These are phyloP conservation scores for Umbilicaria muhlenbergii DNA, from an alignment of 495 filamentous ascomycete species.

Conservation along the genomic window DNA sequence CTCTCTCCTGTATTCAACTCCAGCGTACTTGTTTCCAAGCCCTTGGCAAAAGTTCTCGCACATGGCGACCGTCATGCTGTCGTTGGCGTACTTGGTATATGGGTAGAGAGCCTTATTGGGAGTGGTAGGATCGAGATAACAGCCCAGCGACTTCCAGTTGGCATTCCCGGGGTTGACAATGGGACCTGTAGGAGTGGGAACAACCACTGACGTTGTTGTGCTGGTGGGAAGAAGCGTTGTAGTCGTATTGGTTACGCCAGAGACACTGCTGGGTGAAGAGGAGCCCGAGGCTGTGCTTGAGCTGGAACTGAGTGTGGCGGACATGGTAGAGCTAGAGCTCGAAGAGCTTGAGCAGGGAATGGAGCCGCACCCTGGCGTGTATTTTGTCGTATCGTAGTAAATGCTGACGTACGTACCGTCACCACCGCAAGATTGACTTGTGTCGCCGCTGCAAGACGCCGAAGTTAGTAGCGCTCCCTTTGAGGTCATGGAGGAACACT, in stretches of 20 bases:
- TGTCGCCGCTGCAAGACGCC: conserved; percentile 15
- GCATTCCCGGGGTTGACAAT: conserved; percentile 11
- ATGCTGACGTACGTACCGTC: conserved; percentile 4
- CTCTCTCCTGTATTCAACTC: conserved; percentile 22
- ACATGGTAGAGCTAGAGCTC: background rate
- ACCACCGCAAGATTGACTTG: conserved; percentile 2
- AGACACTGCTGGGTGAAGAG: background rate
- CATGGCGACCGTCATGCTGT: conserved; percentile 20
- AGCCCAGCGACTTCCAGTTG: conserved; percentile 17
- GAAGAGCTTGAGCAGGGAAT: conserved; percentile 14
- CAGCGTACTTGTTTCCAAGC: conserved; percentile 17
- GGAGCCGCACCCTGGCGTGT: conserved; percentile 7
- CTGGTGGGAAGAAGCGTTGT: background rate
- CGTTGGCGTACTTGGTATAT: conserved; percentile 9
- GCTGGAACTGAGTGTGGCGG: background rate
- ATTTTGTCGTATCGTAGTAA: conserved; percentile 4
- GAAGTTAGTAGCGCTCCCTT: conserved; percentile 20
- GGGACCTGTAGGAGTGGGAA: conserved; percentile 6
- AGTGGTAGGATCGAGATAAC: conserved; percentile 19
- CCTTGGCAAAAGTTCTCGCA: conserved; percentile 17
- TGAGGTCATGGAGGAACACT: conserved; percentile 11
- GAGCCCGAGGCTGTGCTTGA: conserved; percentile 1
- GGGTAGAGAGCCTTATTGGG: conserved; percentile 13
- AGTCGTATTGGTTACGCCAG: background rate
- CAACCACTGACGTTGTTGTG: conserved; percentile 1